Evolutionary conservation across 2,329 filamentous ascomycete genomes (phyloP), one percentile per base, ranked within the genome.

Genomic region (Aspergillus pseudoglaucus): DNA sequence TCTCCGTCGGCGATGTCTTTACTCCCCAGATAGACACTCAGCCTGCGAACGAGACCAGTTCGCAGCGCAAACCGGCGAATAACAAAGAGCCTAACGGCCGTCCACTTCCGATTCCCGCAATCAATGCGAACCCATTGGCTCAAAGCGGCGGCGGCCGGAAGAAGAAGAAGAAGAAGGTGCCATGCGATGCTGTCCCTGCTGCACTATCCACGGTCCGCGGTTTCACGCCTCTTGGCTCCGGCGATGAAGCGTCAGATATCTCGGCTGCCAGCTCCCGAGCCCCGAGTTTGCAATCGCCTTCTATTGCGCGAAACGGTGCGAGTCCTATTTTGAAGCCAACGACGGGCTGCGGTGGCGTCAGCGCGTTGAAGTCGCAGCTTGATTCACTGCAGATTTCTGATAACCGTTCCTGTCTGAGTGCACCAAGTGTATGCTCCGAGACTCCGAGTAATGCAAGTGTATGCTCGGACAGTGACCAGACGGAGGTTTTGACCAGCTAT

Each of bases 351-450:
- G 17, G 40, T 50, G 90, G 89, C 42, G 90, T 96, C 59, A 87
- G 88, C 61, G 87, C 85, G 59, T 74, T 96, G 60, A 89, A 89
- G 64, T 76, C 85, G 65, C 85, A 93, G 62, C 77, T 95, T 49
- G 90, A 95, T 52, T 82, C 84, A 2, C 73, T 96, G 46, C 87
- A 80, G 60, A 74, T 95, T 12, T 77, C 81, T 3, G 78, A 78
- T 41, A 75, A 75, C 43, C 79, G 74, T 56, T 82, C 79, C 30
- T 72, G 79, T 59, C 77, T 78, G 17, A 79, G 73, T 54, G 77
- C 68, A 57, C 76, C 74, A 59, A 79, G 75, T 59, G 58, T 69
- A 46, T 67, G 66, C 41, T 71, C 72, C 22, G 62, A 65, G 47
- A 71, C 74, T 52, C 69, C 62, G 48, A 83, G 78, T 55, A 83